Conservation (phyloP, 371 early-diverging fungal species). For the Capillidium heterosporum region DNA sequence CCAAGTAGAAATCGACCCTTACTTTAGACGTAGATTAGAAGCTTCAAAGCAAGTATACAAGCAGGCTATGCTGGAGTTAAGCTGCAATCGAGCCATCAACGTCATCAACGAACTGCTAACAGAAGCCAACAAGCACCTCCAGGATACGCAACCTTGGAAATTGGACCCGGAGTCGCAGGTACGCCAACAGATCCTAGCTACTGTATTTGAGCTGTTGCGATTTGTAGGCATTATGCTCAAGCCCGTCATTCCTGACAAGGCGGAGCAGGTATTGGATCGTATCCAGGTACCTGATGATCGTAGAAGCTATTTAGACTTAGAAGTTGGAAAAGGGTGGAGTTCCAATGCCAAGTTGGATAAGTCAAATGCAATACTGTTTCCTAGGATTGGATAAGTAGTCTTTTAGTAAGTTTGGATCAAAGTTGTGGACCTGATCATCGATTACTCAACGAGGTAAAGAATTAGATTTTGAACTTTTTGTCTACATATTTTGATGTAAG, state of each 20-base stretch:
- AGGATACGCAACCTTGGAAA: conserved; percentile 63
- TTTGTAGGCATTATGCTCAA: conserved; percentile 54
- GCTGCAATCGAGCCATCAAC: conserved; percentile 13
- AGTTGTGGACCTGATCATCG: no score
- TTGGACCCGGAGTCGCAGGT: conserved; percentile 22
- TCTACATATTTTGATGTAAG: no score
- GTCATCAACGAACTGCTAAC: not conserved
- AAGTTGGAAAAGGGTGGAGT: no score
- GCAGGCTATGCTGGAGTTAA: conserved; percentile 8
- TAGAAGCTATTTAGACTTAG: no score
- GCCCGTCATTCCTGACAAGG: conserved; percentile 75
- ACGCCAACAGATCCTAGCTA: conserved; percentile 32
- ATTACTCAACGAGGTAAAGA: no score
- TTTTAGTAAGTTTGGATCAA: no score
- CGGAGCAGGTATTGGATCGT: no score
- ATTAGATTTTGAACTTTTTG: no score
- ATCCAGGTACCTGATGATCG: no score
- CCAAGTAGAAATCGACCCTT: not conserved
- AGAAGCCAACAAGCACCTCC: conserved; percentile 55
- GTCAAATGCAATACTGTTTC: no score
- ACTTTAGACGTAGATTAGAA: conserved; percentile 1
- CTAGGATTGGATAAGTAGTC: no score
- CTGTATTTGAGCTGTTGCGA: conserved; percentile 56
- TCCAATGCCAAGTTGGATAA: no score
- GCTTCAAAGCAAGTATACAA: not conserved